phyloP scores from a whole-genome alignment of 768 basidiomycete species.

The Agrocybe praecox region DNA sequence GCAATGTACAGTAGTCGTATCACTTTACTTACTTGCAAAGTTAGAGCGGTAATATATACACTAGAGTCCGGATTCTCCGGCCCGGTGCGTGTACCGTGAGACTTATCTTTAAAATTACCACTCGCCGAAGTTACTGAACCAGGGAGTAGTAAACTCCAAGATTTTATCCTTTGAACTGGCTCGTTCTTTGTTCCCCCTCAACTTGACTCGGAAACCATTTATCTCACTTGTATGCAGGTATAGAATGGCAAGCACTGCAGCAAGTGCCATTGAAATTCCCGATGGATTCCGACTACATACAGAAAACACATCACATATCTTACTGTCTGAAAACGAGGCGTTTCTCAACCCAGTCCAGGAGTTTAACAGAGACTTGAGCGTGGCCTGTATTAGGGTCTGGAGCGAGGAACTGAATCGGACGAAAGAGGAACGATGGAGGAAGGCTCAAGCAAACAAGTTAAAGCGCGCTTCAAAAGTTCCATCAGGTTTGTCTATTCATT shows the following conservation, averaged over 20 bases:
- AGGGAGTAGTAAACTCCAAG: too few species aligned
- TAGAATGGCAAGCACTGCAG: slow-evolving; percentile 21
- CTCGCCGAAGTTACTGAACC: background rate
- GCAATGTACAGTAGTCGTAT: too few species aligned
- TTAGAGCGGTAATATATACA: background rate
- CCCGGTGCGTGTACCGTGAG: background rate
- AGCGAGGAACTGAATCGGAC: slow-evolving; percentile 67
- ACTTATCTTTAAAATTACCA: background rate
- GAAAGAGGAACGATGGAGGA: slow-evolving; percentile 65
- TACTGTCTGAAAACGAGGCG: slow-evolving; percentile 80
- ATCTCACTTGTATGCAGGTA: slow-evolving; percentile 9
- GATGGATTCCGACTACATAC: slow-evolving; percentile 79
- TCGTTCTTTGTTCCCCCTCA: slow-evolving; percentile 1
- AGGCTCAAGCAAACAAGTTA: slow-evolving; percentile 48
- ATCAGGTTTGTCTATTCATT: slow-evolving; percentile 18
- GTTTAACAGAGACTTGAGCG: slow-evolving; percentile 94
- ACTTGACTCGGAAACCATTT: slow-evolving; percentile 3
- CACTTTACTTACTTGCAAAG: too few species aligned
- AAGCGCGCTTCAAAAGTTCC: slow-evolving; percentile 29
- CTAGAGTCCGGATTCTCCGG: background rate
- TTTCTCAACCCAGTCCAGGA: slow-evolving; percentile 98
- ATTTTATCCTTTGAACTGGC: slow-evolving; percentile 11
- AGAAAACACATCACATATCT: slow-evolving; percentile 80
- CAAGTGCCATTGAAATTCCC: slow-evolving; percentile 45
- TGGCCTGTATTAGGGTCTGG: slow-evolving; percentile 91